Evolutionary conservation across 768 basidiomycete species (phyloP), one percentile per base, ranked within the genome.

Genomic region (Rhizopogon salebrosus): DNA sequence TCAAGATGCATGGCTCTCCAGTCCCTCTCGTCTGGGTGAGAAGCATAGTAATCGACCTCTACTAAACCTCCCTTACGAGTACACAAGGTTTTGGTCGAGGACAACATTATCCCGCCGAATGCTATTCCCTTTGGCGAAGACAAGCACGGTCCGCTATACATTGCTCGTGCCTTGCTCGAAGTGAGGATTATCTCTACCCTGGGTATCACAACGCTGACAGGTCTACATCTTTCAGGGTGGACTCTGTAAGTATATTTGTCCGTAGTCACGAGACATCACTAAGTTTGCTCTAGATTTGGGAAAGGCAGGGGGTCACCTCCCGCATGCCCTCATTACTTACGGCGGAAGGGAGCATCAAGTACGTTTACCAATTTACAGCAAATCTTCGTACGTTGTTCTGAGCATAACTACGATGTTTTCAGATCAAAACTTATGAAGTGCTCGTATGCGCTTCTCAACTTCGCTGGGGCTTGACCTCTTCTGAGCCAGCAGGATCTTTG

Each of bases 11-110:
- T 11, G 67, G 68, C 7, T 70, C 67, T 8, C 49, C 64, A 0
- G n/a, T 68, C 5, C 67, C 67, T 40, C 49, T 68, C n/a, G 63
- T 68, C 50, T 70, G 67, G 67, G 67, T 68, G 53, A 26, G 64
- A 8, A 10, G 29, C 45, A 34, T 10, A 9, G 2, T 23, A 16
- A 20, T 34, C 5, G 11, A 29, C 20, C 13, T 45, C 20, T 14
- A 14, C 38, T 18, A 29, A 39, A 18, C 22, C 13, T 46, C 6
- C 31, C 24, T 6, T 18, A 13, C 2, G 23, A 29, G 39, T n/a
- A 9, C 14, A 20, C 31, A 20, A 68, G 67, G 59, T 68, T 36
- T 41, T 68, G 49, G 63, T 62, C 0, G 66, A 70, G 49, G 64
- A 62, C 4, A 68, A 51, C 39, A 39, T 54, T 18, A 70, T 68